phyloP scores from a whole-genome alignment of 441 rosid genomes.

The Eutrema salsugineum region DNA sequence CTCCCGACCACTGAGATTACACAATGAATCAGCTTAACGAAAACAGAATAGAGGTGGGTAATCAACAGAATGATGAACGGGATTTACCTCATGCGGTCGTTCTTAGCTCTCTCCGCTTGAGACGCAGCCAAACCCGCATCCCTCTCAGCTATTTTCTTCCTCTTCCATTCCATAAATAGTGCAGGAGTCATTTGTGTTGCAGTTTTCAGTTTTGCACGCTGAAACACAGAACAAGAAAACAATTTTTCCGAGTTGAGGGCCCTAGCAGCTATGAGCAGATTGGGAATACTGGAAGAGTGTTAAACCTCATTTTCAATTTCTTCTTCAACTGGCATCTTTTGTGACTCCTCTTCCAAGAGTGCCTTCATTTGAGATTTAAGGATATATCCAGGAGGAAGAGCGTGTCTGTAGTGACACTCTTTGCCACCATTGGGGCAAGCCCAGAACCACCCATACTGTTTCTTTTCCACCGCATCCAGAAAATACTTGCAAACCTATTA shows the following conservation, averaged over 20 bases:
- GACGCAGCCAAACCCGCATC: constrained; percentile 83
- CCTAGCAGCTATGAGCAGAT: background rate
- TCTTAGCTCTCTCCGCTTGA: constrained; percentile 93
- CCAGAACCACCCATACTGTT: constrained; percentile 89
- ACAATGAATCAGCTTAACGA: constrained; percentile 17
- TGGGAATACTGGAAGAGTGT: background rate
- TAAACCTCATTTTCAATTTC: constrained; percentile 89
- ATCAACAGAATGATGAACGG: background rate
- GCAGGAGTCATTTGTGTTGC: constrained; percentile 90
- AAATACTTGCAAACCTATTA: constrained; percentile 91
- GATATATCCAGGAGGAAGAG: constrained; percentile 94
- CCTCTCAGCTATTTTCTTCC: constrained; percentile 75
- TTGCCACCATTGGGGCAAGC: constrained; percentile 81
- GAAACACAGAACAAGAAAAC: constrained; percentile 19
- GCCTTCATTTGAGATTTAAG: constrained; percentile 98
- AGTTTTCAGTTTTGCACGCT: constrained; percentile 72
- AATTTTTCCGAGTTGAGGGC: background rate
- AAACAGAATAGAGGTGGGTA: background rate
- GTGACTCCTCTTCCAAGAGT: constrained; percentile 77
- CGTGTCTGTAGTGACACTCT: constrained; percentile 93
- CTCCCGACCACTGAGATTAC: constrained; percentile 84
- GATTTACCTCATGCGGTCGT: constrained; percentile 91
- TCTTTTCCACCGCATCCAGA: constrained; percentile 77
- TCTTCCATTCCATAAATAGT: constrained; percentile 89
- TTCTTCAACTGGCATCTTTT: constrained; percentile 75